Base-by-base conservation (phyloP, 768 basidiomycete genomes). In the Lactifluus subvellereus region DNA sequence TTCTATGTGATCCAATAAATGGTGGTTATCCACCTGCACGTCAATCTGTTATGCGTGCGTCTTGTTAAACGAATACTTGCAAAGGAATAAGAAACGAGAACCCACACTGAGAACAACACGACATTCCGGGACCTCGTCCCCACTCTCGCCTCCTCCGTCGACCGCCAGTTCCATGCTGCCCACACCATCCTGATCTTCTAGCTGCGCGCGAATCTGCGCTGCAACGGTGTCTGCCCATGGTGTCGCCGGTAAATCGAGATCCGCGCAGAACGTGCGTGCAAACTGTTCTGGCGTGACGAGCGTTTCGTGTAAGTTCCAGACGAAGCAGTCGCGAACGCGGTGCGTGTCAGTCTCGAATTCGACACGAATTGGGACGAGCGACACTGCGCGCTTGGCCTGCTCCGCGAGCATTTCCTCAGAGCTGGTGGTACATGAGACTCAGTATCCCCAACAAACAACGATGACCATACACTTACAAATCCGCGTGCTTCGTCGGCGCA, bases 1-100 rank as follows among this genome's bases (percentile, higher is more conserved):
- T 75, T 99, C 97, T 67, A 99, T 94, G 71, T 94, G 91, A 76
- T 99, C 97, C 60, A 90, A 79, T 1, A 99, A 80, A 73, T 96
- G 93, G 72, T 94, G 81, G 52, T 88, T 90, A 27, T 88, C 91
- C 71, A 99, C 89, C 73, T 99, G 97, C 30, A 98, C 93, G 76
- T 99, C 97, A 71, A 99, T 92, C 93, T 97, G 74, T 20, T 37
- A n/a, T 47, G 45, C n/a, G 27, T 45, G 7, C 56, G 45, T 62
- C 27, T 27, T 27, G 2, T 33, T 57, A 33, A 68, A 54, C 3
- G 64, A 48, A 62, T 50, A 35, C 38, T 6, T 20, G 32, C 10
- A 9, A 13, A 1, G 54, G 57, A 9, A 38, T 64, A 45, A 57
- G 52, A 62, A 13, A 59, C 8, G 55, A 30, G 51, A 53, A 78